A percentile compares a stretch with the other conserved stretches of the same genome.
Evolutionary conservation across 352 stramenopile genomes (phyloP).

Genomic region (Pythium aristosporum): DNA sequence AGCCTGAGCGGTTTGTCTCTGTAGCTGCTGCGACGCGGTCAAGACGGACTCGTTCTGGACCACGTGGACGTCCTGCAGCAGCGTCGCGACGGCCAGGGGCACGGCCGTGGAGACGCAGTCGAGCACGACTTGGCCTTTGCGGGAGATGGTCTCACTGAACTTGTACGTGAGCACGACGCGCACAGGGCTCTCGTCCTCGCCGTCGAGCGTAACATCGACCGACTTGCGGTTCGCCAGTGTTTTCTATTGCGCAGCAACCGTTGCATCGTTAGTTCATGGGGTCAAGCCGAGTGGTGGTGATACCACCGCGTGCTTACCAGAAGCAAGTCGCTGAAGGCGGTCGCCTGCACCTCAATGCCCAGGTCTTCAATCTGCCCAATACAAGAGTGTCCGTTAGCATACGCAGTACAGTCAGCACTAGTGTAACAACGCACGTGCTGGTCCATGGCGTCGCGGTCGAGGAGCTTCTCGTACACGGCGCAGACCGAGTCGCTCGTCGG

Average conservation of each 20-base stretch:
- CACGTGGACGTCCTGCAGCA: constrained; percentile 43
- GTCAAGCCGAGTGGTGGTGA: too few relatives aligned
- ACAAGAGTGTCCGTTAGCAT: not conserved
- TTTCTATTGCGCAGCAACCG: constrained; percentile 24
- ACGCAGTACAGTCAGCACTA: not conserved
- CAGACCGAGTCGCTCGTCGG: constrained; percentile 1
- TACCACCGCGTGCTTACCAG: constrained; percentile 28
- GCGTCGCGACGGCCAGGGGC: constrained; percentile 31
- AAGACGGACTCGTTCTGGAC: constrained; percentile 34
- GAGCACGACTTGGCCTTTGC: constrained; percentile 44
- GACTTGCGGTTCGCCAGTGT: constrained; percentile 37
- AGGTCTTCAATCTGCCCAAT: constrained; percentile 53
- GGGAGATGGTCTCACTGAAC: constrained; percentile 54
- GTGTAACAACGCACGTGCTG: constrained; percentile 30
- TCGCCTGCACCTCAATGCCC: constrained; percentile 43
- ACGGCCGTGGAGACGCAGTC: constrained; percentile 31
- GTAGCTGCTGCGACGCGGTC: constrained; percentile 30
- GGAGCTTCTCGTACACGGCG: constrained; percentile 35
- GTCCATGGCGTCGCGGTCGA: constrained; percentile 33
- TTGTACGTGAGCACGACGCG: constrained; percentile 54
- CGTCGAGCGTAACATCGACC: constrained; percentile 40
- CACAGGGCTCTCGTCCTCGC: constrained; percentile 5
- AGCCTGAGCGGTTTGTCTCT: not conserved
- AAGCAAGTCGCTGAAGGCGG: constrained; percentile 39
- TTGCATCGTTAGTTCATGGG: too few relatives aligned